Conservation (phyloP, 306 rosid species). For the Malus asiatica region DNA sequence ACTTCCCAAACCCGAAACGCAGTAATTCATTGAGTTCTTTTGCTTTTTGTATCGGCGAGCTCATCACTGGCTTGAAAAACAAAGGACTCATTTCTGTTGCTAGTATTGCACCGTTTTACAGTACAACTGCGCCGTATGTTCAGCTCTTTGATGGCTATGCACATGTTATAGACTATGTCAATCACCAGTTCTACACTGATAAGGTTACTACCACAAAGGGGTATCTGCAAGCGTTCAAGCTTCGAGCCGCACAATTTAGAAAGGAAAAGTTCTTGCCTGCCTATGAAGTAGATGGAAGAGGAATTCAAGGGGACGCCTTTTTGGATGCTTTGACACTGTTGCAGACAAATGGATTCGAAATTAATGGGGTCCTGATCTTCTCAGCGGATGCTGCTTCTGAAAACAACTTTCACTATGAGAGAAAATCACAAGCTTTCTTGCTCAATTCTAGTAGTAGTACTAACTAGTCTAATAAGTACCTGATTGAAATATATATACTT, state of each 20-base stretch:
- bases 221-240: conserved; percentile 22
- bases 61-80: conserved; percentile 43
- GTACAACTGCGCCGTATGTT: conserved; percentile 27
- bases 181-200: conserved; percentile 35
- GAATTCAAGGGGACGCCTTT: conserved; percentile 46
- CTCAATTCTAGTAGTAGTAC: conserved; percentile 17
- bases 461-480: not conserved
- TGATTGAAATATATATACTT: not conserved
- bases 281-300: conserved; percentile 48
- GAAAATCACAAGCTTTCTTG: conserved; percentile 49
- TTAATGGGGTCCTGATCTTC: conserved; percentile 55
- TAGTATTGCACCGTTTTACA: conserved; percentile 46
- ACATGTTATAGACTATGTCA: conserved; percentile 39
- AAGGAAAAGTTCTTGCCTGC: conserved; percentile 30
- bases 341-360: conserved; percentile 25
- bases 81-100: conserved; percentile 36
- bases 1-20: conserved; percentile 13
- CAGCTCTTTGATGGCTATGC: conserved; percentile 27
- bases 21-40: conserved; percentile 8
- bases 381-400: conserved; percentile 39
- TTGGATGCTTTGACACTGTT: conserved; percentile 35
- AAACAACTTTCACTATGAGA: conserved; percentile 31
- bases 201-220: conserved; percentile 27
- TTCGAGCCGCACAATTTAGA: conserved; percentile 24
- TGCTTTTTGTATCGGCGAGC: conserved; percentile 49